Conservation (phyloP, 768 basidiomycete genomes). For the Butyriboletus loyo region DNA sequence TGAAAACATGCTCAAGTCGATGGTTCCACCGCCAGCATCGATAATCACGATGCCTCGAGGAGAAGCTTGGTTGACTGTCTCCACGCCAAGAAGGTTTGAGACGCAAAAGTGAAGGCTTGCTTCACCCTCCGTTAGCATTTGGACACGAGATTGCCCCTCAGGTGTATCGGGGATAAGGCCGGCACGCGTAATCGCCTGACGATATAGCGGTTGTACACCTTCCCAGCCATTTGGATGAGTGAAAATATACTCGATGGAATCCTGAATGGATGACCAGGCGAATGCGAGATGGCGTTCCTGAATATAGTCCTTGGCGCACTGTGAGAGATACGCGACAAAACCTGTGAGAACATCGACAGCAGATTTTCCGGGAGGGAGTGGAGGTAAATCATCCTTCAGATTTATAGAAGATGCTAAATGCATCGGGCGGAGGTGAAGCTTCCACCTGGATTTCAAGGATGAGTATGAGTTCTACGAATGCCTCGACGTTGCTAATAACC, state of each 20-base stretch:
- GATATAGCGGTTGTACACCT: conserved; percentile 17
- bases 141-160: conserved; percentile 13
- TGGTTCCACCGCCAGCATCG: conserved; percentile 15
- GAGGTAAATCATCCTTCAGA: background rate
- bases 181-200: conserved; percentile 16
- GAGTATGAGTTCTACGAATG: background rate
- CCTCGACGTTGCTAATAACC: background rate
- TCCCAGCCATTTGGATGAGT: conserved; percentile 32
- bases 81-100: conserved; percentile 27
- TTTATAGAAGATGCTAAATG: conserved; percentile 5
- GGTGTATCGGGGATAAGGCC: conserved; percentile 14
- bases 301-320: conserved; percentile 10
- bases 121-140: background rate
- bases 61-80: conserved; percentile 11
- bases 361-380: background rate
- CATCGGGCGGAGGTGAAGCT: conserved; percentile 19
- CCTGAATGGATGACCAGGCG: conserved; percentile 13
- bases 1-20: conserved; percentile 37
- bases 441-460: conserved; percentile 18
- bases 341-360: background rate
- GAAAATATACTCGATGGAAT: conserved; percentile 18
- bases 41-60: conserved; percentile 35
- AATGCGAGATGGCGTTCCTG: conserved; percentile 14
- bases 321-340: background rate
- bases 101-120: conserved; percentile 35